Percentiles rank a stretch among this genome's conserved stretches.
phyloP scores from a whole-genome alignment of 192 early-diverging fungal genomes.

The Helicostylum pulchrum region DNA sequence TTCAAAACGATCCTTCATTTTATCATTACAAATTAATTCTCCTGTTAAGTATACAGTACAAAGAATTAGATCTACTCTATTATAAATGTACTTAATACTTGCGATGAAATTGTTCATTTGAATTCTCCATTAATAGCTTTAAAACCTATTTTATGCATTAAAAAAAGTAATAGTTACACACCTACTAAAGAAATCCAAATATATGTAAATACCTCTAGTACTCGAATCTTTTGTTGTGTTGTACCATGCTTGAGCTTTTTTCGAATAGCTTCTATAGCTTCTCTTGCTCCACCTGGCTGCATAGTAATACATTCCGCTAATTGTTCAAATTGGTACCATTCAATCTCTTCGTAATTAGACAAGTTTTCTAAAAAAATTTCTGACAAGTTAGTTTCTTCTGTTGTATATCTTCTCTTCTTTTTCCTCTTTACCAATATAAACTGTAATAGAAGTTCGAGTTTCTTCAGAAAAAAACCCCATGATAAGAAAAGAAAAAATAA shows the following conservation, averaged over 20 bases:
- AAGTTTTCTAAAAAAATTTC: constrained; percentile 28
- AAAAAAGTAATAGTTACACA: background rate
- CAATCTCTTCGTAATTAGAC: constrained; percentile 38
- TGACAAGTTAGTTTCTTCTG: background rate
- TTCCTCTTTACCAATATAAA: constrained; percentile 29
- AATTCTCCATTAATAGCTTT: constrained; percentile 36
- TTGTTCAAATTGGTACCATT: constrained; percentile 38
- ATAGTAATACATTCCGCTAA: constrained; percentile 33
- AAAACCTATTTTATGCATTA: constrained; percentile 19
- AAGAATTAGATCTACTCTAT: background rate
- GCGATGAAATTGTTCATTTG: constrained; percentile 31
- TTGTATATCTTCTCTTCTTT: background rate
- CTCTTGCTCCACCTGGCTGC: constrained; percentile 32
- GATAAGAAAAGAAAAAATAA: no score
- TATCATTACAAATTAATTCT: constrained; percentile 25
- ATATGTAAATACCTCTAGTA: constrained; percentile 33
- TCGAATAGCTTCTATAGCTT: constrained; percentile 34
- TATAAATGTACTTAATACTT: background rate
- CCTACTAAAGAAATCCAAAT: background rate
- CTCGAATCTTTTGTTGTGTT: constrained; percentile 29
- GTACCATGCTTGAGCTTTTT: constrained; percentile 36
- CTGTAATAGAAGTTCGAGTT: constrained; percentile 31
- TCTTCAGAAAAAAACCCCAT: constrained; percentile 39
- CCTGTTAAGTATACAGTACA: constrained; percentile 9
- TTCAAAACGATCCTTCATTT: constrained; percentile 31